Evolutionary conservation across 2,329 filamentous ascomycete genomes (phyloP).

Genomic region (Sordariomycetes sp.): DNA sequence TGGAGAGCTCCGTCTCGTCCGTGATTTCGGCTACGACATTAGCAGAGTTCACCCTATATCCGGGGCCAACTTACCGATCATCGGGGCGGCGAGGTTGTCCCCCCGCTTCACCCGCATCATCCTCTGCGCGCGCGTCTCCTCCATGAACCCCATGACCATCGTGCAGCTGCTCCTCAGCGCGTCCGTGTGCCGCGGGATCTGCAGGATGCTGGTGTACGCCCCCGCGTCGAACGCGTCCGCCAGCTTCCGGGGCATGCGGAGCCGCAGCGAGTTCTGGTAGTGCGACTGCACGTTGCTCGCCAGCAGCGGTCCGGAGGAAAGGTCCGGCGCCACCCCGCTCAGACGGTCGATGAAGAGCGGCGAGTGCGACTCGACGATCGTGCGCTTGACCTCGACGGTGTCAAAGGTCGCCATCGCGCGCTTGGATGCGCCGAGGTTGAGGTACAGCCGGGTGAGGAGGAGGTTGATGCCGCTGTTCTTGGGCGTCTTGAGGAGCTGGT

Average conservation of each 20-base stretch:
- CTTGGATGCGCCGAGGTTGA: slow-evolving; percentile 37
- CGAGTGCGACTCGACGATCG: slow-evolving; percentile 44
- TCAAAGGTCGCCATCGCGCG: slow-evolving; percentile 37
- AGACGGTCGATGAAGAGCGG: slow-evolving; percentile 45
- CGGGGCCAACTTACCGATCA: slow-evolving; percentile 31
- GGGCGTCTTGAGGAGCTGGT: slow-evolving; percentile 31
- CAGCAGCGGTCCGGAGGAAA: slow-evolving; percentile 16
- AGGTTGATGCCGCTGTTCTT: slow-evolving; percentile 36
- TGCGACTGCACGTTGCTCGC: slow-evolving; percentile 29
- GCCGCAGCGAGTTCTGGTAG: slow-evolving; percentile 32
- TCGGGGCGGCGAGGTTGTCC: slow-evolving; percentile 28
- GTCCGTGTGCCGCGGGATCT: slow-evolving; percentile 32
- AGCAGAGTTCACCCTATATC: neutral
- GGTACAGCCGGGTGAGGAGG: slow-evolving; percentile 38
- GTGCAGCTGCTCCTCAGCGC: slow-evolving; percentile 38
- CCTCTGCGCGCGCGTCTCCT: slow-evolving; percentile 35
- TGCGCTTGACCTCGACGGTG: slow-evolving; percentile 42
- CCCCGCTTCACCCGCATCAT: slow-evolving; percentile 27
- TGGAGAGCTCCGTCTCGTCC: slow-evolving; percentile 26
- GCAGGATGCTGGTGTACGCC: slow-evolving; percentile 39
- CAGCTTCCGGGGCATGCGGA: slow-evolving; percentile 29
- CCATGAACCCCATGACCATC: slow-evolving; percentile 38
- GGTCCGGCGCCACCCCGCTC: slow-evolving; percentile 29
- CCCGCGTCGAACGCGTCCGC: slow-evolving; percentile 36
- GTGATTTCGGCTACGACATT: slow-evolving; percentile 25